These are phyloP conservation scores for Triadica sebifera DNA, from an alignment of 345 rosid genomes.

Conservation along the genomic window DNA sequence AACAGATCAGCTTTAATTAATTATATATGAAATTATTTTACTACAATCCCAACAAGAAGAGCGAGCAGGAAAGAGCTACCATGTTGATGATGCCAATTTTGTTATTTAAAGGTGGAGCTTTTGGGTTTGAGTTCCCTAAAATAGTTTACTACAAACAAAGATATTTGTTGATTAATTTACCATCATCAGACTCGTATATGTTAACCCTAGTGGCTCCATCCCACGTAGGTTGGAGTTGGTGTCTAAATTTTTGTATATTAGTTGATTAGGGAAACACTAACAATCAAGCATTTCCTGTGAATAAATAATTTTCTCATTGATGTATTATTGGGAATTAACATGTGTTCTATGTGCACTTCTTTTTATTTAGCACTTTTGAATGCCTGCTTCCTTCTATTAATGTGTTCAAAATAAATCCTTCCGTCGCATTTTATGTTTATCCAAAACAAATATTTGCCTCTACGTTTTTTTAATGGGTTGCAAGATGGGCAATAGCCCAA, in stretches of 20 bases:
- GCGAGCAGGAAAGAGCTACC: conserved; percentile 22
- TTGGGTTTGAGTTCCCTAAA: conserved; percentile 6
- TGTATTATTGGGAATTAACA: background rate
- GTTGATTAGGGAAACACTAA: conserved; percentile 14
- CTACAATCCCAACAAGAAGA: conserved; percentile 2
- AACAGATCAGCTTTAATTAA: background rate
- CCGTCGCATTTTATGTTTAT: too few relatives aligned
- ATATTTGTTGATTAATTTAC: conserved; percentile 17
- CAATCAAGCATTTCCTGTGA: conserved; percentile 23
- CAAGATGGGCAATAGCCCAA: too few relatives aligned
- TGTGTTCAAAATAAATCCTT: too few relatives aligned
- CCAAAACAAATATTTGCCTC: too few relatives aligned
- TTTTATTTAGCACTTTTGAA: background rate
- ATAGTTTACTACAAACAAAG: background rate
- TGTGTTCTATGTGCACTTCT: background rate
- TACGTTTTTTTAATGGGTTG: too few relatives aligned
- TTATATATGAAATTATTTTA: background rate
- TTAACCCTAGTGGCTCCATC: conserved; percentile 11
- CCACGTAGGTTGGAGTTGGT: conserved; percentile 18
- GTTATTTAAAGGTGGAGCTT: conserved; percentile 9
- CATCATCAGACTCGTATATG: background rate
- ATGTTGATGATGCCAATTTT: conserved; percentile 29
- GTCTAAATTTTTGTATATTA: conserved; percentile 24
- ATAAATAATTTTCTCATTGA: conserved; percentile 12
- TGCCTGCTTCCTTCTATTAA: background rate